Evolutionary conservation across 176 grass and related monocot genomes (phyloP).

Genomic region (Bonia amplexicaulis): DNA sequence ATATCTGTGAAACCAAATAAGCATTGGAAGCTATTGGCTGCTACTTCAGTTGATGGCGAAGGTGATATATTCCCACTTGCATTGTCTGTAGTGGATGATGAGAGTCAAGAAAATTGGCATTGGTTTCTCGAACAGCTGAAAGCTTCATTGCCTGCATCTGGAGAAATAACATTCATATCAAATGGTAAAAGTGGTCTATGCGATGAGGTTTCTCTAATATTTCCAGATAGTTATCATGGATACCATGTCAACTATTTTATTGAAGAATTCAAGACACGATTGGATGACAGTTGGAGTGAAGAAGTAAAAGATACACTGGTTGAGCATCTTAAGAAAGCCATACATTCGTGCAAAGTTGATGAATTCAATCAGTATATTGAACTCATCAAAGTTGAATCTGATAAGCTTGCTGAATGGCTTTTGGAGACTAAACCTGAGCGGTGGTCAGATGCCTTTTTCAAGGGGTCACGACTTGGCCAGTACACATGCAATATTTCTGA

Average conservation of each 20-base stretch:
- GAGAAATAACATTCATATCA: slow-evolving; percentile 62
- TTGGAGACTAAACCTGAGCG: slow-evolving; percentile 58
- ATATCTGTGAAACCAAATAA: slow-evolving; percentile 61
- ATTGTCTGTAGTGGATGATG: slow-evolving; percentile 52
- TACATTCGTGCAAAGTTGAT: slow-evolving; percentile 52
- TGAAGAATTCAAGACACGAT: slow-evolving; percentile 63
- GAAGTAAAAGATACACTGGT: slow-evolving; percentile 63
- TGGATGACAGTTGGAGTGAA: slow-evolving; percentile 57
- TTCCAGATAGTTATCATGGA: slow-evolving; percentile 54
- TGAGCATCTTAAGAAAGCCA: slow-evolving; percentile 46
- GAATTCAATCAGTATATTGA: slow-evolving; percentile 65
- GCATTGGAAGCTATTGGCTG: slow-evolving; percentile 54
- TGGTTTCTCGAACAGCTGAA: slow-evolving; percentile 77
- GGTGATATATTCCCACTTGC: slow-evolving; percentile 63
- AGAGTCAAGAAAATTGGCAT: slow-evolving; percentile 60
- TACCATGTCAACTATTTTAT: slow-evolving; percentile 58
- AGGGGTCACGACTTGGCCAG: slow-evolving; percentile 54
- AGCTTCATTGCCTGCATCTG: slow-evolving; percentile 36
- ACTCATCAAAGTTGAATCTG: slow-evolving; percentile 56
- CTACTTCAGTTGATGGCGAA: slow-evolving; percentile 67
- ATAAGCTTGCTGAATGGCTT: slow-evolving; percentile 70
- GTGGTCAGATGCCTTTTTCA: slow-evolving; percentile 82
- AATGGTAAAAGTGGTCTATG: slow-evolving; percentile 49
- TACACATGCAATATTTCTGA: slow-evolving; percentile 56
- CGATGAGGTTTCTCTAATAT: slow-evolving; percentile 46